Base-by-base conservation (phyloP, 495 filamentous ascomycete species). In the Trichoderma orchidacearum region DNA sequence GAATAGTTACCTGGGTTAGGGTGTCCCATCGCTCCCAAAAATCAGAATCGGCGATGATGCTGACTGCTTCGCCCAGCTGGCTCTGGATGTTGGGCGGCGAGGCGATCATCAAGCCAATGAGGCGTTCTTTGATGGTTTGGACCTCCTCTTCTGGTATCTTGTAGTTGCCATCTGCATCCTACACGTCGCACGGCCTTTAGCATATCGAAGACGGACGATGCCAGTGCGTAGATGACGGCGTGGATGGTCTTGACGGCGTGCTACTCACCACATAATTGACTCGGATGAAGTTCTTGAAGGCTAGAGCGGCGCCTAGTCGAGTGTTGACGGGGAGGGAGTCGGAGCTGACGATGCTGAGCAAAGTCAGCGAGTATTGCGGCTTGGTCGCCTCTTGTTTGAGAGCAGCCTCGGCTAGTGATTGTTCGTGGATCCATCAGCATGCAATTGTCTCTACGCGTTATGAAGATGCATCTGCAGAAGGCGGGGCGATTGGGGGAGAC, bases 271-370 rank as follows among this genome's bases (percentile, higher is more conserved):
- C 85, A 81, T 89, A 97, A 76, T 89, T 93, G 61, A 86, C 79
- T 71, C 84, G 86, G 63, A 99, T 89, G 66, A 92, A 91, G 72
- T 99, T 99, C 73, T 99, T 99, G 79, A 99, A 97, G 74, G 84
- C 94, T 50, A 99, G 77, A 28, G 93, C 89, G 63, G 87, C 86
- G n/a, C 93, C 81, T 45, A 97, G 85, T 27, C 94, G 84, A 60
- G 84, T 89, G 62, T 88, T 90, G 52, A 73, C 68, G 8, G 86
- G 82, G 58, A 81, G 81, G 27, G 73, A 67, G 21, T 82, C 82
- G 59, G 83, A 79, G 21, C 87, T 88, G 53, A 94, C 90, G 64
- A 97, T 90, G 56, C 87, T 87, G 27, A 99, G 83, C 32, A 99
- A 80, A 54, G 80, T 76, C 54, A 96, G 72, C n/a, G 93, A 88